Conservation (phyloP, 768 basidiomycete species). For the Russula abietina region DNA sequence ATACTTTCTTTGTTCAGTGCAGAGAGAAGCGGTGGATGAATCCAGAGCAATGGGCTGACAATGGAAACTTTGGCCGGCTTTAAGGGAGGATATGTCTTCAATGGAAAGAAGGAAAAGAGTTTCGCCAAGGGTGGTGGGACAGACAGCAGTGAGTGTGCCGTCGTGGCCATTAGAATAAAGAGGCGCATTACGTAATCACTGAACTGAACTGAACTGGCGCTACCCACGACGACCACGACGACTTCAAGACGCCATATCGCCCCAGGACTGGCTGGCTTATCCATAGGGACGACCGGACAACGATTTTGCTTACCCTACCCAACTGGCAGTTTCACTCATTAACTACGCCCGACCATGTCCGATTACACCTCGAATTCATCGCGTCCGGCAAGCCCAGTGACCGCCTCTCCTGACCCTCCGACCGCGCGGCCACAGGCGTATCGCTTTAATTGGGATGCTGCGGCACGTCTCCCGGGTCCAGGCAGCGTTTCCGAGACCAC, state of each 20-base stretch:
- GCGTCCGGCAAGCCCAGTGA: constrained; percentile 51
- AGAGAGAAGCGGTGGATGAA: constrained; percentile 41
- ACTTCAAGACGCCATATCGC: not conserved
- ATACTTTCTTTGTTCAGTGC: constrained; percentile 25
- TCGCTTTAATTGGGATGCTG: constrained; percentile 70
- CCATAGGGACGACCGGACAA: not conserved
- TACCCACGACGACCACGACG: not conserved
- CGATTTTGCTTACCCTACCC: not conserved
- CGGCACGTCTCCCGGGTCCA: constrained; percentile 52
- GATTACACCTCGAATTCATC: constrained; percentile 49
- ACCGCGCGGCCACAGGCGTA: constrained; percentile 48
- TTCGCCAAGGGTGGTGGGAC: constrained; percentile 19
- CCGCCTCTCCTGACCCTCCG: constrained; percentile 38
- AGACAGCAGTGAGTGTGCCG: constrained; percentile 1
- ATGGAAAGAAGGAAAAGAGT: constrained; percentile 25
- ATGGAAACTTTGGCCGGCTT: constrained; percentile 19
- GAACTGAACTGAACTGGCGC: not conserved
- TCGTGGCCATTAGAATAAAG: constrained; percentile 22
- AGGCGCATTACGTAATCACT: not conserved
- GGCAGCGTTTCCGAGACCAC: constrained; percentile 70
- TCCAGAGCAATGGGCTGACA: constrained; percentile 55
- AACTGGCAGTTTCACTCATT: not conserved
- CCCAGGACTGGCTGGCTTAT: not conserved
- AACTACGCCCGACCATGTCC: constrained; percentile 31
- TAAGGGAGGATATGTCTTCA: constrained; percentile 26